Base-by-base conservation (phyloP, 306 rosid species). In the Prosopis cineraria region DNA sequence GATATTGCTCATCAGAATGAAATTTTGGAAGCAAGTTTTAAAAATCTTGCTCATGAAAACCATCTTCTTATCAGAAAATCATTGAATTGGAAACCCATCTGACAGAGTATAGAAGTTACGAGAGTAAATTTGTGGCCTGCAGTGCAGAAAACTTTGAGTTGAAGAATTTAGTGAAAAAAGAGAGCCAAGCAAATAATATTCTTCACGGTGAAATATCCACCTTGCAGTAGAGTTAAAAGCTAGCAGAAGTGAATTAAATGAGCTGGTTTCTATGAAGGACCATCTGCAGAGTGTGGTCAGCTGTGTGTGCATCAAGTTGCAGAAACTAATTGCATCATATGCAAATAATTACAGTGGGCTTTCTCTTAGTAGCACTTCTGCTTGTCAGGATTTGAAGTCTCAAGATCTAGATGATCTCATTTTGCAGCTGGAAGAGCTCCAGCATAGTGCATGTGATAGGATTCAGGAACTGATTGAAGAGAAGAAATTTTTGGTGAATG, bases 381-480 rank as follows among this genome's bases (percentile, higher is more conserved):
- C 71, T 68, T 75, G 68, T 72, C 80, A 59, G 70, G 89, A 83
- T 78, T 84, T 83, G 68, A 88, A 85, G 52, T 82, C 88, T 59
- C 53, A 74, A 20, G 87, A 87, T 79, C 79, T 91, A 66, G 84
- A 85, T 55, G 89, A 75, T 75, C 81, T 83, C 37, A 55, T 90
- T 40, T 75, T 82, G 88, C 88, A 50, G 73, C 84, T 93, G 44
- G 97, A 91, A 83, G 88, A 88, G 87, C 80, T 93, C 74, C 93
- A 91, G 81, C 80, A 72, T 41, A 83, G 70, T 70, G 83, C 88
- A 29, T 85, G 74, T 84, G 82, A 84, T 78, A 84, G 79, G 82
- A 88, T 90, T 75, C 82, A 80, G 76, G 89, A 71, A 77, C 91
- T 93, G 77, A 39, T 80, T 65, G 89, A 96, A 73, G 98, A 96